Base-by-base conservation (phyloP, 2,329 filamentous ascomycete species). In the Nemania sp. region DNA sequence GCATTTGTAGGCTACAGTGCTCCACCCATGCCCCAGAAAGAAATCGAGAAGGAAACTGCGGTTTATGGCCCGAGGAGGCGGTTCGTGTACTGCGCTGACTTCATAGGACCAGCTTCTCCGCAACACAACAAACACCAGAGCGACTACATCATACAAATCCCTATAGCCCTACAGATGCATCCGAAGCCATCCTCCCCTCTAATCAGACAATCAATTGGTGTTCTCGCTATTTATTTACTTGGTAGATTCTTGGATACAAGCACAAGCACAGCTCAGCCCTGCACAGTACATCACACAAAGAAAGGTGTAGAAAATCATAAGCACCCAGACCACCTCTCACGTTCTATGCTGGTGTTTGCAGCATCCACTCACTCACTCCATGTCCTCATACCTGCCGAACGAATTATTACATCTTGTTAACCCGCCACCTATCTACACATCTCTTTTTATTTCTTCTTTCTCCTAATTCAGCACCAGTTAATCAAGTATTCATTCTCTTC, bases 271-370 rank as follows among this genome's bases (percentile, higher is more conserved):
- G 4, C 29, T 5, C 29, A 8, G 29, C 8, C 29, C 29, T 5
- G 8, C 29, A 32, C 29, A 32, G 29, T 8, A 32, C n/a, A n/a
- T n/a, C n/a, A n/a, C n/a, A n/a, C n/a, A n/a, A n/a, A n/a, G n/a
- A n/a, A n/a, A n/a, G n/a, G n/a, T n/a, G n/a, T n/a, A n/a, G 47
- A 11, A 22, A 51, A 27, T 38, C n/a, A 57, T 24, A 55, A 38
- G 10, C n/a, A 6, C n/a, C 7, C 27, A 13, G 29, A 26, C 20
- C 53, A 41, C 35, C 11, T 41, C 7, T 26, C 32, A 41, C 32
- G 20, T 26, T 56, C 15, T 43, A 22, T 20, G 27, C 53, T 43
- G 1, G 53, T 4, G 13, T 38, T 20, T 24, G 53, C 6, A 35
- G 15, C 41, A 13, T 41, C 6, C 35, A 5, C 22, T 18, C 41